Percentiles rank a stretch among this genome's conserved stretches.
Evolutionary conservation across 352 stramenopile genomes (phyloP).

Genomic region (Phytopythium litorale): DNA sequence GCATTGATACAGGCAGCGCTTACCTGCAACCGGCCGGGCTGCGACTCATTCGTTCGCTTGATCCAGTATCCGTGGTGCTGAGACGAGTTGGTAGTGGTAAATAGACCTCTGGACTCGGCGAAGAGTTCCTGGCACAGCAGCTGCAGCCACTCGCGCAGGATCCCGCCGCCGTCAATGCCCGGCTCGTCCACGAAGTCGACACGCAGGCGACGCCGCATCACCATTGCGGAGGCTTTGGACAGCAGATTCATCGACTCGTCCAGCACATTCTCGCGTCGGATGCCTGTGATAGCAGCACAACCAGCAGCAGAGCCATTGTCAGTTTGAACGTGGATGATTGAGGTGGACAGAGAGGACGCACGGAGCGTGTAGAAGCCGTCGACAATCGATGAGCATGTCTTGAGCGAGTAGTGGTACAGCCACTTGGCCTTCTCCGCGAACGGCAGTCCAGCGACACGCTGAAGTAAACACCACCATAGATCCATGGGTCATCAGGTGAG

Average conservation of each 20-base stretch:
- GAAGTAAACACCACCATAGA: not conserved
- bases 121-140: conserved; percentile 72
- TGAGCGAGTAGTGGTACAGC: conserved; percentile 64
- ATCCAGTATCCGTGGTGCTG: conserved; percentile 66
- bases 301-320: not conserved
- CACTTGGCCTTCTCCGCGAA: conserved; percentile 67
- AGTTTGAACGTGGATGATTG: not conserved
- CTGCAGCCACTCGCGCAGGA: conserved; percentile 78
- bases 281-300: conserved; percentile 20
- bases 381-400: conserved; percentile 45
- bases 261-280: conserved; percentile 63
- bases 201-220: conserved; percentile 63
- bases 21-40: conserved; percentile 41
- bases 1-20: not conserved
- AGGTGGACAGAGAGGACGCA: conserved; percentile 18
- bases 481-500: not conserved
- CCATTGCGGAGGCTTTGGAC: conserved; percentile 35
- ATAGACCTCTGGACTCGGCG: conserved; percentile 40
- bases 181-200: conserved; percentile 84
- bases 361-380: conserved; percentile 64
- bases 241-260: conserved; percentile 68
- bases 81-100: conserved; percentile 38
- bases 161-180: conserved; percentile 71
- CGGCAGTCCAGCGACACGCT: conserved; percentile 34
- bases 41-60: conserved; percentile 23